These are phyloP conservation scores for Neonectria neomacrospora DNA, from an alignment of 2,329 filamentous ascomycete species.

Conservation along the genomic window DNA sequence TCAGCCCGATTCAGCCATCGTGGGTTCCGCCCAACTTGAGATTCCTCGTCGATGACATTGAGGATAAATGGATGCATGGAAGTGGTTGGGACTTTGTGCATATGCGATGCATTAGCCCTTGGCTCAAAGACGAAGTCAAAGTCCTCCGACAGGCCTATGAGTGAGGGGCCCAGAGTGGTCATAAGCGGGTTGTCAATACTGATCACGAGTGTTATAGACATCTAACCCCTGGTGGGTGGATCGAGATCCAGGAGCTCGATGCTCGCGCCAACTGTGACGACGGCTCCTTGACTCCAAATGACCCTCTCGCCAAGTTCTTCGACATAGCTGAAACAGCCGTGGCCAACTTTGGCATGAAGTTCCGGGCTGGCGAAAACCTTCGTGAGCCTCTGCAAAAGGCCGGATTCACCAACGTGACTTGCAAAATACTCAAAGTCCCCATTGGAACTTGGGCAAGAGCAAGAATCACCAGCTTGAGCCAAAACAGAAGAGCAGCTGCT, in stretches of 20 bases:
- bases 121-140: slow-evolving; percentile 32
- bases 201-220: slow-evolving; percentile 19
- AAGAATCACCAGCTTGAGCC: fast-evolving
- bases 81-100: slow-evolving; percentile 37
- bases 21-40: slow-evolving; percentile 55
- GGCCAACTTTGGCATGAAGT: slow-evolving; percentile 50
- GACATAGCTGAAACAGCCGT: slow-evolving; percentile 36
- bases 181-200: not conserved
- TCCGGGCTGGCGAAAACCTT: slow-evolving; percentile 32
- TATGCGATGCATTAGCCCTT: slow-evolving; percentile 40
- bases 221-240: slow-evolving; percentile 36
- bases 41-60: slow-evolving; percentile 52
- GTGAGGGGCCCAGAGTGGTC: slow-evolving; percentile 5
- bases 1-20: slow-evolving; percentile 41
- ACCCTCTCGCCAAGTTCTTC: slow-evolving; percentile 45
- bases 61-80: slow-evolving; percentile 60
- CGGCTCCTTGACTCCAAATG: slow-evolving; percentile 49
- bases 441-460: slow-evolving; percentile 40
- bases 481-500: fast-evolving
- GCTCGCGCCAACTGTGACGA: slow-evolving; percentile 53
- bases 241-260: slow-evolving; percentile 51
- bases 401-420: slow-evolving; percentile 33
- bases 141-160: slow-evolving; percentile 34
- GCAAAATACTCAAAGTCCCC: slow-evolving; percentile 36
- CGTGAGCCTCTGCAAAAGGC: slow-evolving; percentile 28